These are phyloP conservation scores for Zygoascus sp. DNA, from an alignment of 1,139 yeast species.

Conservation along the genomic window DNA sequence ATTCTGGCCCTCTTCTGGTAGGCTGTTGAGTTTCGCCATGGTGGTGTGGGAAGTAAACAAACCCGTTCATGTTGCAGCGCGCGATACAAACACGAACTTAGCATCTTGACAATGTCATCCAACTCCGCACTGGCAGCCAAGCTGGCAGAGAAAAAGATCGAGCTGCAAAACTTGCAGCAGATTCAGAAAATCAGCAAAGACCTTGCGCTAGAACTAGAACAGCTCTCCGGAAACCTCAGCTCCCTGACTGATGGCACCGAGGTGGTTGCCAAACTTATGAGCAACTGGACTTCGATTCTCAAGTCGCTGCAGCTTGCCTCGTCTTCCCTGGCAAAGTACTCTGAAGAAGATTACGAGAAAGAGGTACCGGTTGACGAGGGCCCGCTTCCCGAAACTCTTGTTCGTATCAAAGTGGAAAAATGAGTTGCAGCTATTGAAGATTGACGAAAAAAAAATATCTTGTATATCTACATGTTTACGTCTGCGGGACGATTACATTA, in stretches of 20 bases:
- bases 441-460: not conserved
- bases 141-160: conserved; percentile 44
- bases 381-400: conserved; percentile 62
- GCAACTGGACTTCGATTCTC: conserved; percentile 68
- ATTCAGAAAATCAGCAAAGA: conserved; percentile 46
- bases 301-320: conserved; percentile 60
- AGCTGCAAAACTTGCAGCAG: conserved; percentile 49
- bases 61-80: not conserved
- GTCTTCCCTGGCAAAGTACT: conserved; percentile 48
- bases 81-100: conserved; percentile 27
- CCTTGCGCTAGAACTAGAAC: conserved; percentile 47
- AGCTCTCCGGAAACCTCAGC: conserved; percentile 46
- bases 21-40: conserved; percentile 26
- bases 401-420: conserved; percentile 52
- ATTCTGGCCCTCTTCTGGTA: conserved; percentile 20
- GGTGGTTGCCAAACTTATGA: conserved; percentile 38
- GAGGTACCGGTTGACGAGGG: conserved; percentile 34
- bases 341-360: conserved; percentile 41
- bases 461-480: not conserved
- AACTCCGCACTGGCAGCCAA: conserved; percentile 28
- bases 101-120: not conserved
- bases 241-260: conserved; percentile 56
- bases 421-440: not conserved
- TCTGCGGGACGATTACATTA: not conserved
- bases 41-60: conserved; percentile 9